Percentiles rank a stretch among this genome's conserved stretches.
These are phyloP conservation scores for Neonectria punicea DNA, from an alignment of 2,329 filamentous ascomycete genomes.

Conservation along the genomic window DNA sequence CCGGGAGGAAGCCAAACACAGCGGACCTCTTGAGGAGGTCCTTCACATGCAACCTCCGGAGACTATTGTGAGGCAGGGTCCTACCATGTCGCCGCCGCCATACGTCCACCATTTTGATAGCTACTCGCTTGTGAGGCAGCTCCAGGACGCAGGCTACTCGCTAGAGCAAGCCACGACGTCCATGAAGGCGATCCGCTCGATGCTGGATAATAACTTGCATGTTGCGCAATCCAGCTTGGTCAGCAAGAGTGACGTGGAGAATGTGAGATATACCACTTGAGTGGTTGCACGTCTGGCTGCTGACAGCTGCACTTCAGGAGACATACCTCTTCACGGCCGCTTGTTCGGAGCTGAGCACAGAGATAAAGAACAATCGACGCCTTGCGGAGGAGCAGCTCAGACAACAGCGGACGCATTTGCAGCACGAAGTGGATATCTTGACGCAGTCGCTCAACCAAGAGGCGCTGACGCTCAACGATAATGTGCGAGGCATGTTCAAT, in stretches of 20 bases:
- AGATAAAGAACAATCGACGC: conserved; percentile 82
- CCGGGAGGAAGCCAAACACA: conserved; percentile 53
- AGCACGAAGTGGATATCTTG: conserved; percentile 95
- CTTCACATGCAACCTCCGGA: conserved; percentile 58
- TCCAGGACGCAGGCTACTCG: conserved; percentile 79
- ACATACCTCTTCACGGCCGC: conserved; percentile 94
- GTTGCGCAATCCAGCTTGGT: conserved; percentile 83
- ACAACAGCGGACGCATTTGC: conserved; percentile 83
- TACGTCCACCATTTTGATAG: conserved; percentile 98
- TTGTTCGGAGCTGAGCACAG: conserved; percentile 89
- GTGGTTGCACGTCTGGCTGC: conserved; percentile 2
- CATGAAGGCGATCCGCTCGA: conserved; percentile 89
- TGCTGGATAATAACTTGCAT: conserved; percentile 83
- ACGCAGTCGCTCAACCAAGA: conserved; percentile 88
- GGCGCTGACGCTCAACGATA: conserved; percentile 82
- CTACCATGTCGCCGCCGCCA: conserved; percentile 76
- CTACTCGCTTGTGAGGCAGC: conserved; percentile 85
- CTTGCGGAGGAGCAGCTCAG: conserved; percentile 83
- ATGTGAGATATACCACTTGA: conserved; percentile 54
- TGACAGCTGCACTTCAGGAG: conserved; percentile 61
- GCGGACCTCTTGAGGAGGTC: conserved; percentile 63
- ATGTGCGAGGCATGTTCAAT: conserved; percentile 95
- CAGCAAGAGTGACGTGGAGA: conserved; percentile 92
- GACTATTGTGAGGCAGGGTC: conserved; percentile 60
- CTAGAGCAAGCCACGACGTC: conserved; percentile 80